These are phyloP conservation scores for Colletotrichum gigasporum DNA, from an alignment of 2,329 filamentous ascomycete genomes.

Conservation along the genomic window DNA sequence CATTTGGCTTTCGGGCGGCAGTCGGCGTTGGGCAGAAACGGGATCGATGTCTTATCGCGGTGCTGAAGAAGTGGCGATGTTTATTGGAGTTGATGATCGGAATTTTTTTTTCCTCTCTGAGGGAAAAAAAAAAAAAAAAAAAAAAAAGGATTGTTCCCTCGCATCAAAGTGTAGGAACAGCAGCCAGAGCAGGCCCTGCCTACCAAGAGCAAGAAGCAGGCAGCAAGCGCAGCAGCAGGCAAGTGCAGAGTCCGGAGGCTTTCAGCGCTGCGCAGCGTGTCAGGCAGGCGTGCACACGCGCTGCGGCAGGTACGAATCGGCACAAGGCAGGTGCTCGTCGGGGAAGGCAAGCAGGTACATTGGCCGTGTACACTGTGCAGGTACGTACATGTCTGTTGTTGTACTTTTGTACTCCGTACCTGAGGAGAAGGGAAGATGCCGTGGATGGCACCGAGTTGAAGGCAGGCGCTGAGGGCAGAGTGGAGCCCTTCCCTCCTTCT, in stretches of 20 bases:
- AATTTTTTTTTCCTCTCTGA: neutral
- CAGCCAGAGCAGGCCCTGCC: no score
- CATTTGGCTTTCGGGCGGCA: slow-evolving; percentile 1
- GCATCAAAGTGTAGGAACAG: no score
- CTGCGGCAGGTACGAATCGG: slow-evolving; percentile 9
- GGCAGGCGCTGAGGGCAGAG: slow-evolving; percentile 11
- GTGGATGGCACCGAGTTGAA: neutral
- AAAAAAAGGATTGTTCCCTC: no score
- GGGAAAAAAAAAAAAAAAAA: no score
- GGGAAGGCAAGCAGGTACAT: neutral
- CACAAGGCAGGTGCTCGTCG: neutral
- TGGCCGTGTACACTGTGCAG: neutral
- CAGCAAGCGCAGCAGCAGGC: neutral
- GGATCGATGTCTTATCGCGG: neutral
- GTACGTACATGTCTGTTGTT: neutral
- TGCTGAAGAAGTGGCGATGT: neutral
- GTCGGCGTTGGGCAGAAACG: slow-evolving; percentile 7
- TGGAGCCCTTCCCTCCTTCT: slow-evolving; percentile 15
- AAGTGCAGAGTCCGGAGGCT: neutral
- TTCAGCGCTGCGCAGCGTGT: neutral
- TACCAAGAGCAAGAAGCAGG: no score
- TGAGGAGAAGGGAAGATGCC: neutral
- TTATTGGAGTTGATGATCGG: neutral
- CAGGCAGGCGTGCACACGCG: slow-evolving; percentile 22
- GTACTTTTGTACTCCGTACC: no score